Base-by-base conservation (phyloP, 2,329 filamentous ascomycete species). In the Cordyceps farinosa region DNA sequence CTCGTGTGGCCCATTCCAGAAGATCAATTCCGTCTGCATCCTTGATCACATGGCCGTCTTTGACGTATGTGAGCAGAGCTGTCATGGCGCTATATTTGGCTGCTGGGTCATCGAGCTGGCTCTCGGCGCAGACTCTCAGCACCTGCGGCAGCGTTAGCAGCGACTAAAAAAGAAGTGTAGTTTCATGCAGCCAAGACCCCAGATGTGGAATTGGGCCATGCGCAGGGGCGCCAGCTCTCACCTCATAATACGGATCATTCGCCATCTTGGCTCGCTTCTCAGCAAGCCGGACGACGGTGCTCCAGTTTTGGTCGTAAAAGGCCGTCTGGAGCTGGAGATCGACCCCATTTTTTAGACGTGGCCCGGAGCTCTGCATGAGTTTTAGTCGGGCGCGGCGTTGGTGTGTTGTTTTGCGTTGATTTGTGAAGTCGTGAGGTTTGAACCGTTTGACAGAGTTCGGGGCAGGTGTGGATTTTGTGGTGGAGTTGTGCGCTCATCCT, bases 181-280 rank as follows among this genome's bases (percentile, higher is more conserved):
- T 22, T 22, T 47, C 9, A 13, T n/a, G 29, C 2, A 11, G 34
- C 3, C 15, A 11, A 44, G 13, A 10, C 1, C 13, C 27, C 15
- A 29, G 22, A 17, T 3, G 11, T 6, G 17, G n/a, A 1, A 38
- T 13, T 13, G 22, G 34, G 42, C n/a, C 29, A n/a, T 5, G 10
- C n/a, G 32, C 44, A 11, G 22, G 15, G 11, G 22, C 22, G 22
- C 32, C 42, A 30, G 22, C 42, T 60, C 77, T 64, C 68, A 85
- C 82, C 74, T 84, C 79, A 67, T 82, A 86, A 69, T 86, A 87
- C 8, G 80, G 75, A 48, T 86, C 83, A 58, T 84, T 83, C 48
- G 76, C 77, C 1, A 76, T 72, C 67, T 79, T 79, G 63, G 76
- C 75, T 34, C 82, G 76, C 72, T 84, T 81, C 65, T 82, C 80